These are phyloP conservation scores for Colletotrichum theobromicola DNA, from an alignment of 2,329 filamentous ascomycete genomes.

Conservation along the genomic window DNA sequence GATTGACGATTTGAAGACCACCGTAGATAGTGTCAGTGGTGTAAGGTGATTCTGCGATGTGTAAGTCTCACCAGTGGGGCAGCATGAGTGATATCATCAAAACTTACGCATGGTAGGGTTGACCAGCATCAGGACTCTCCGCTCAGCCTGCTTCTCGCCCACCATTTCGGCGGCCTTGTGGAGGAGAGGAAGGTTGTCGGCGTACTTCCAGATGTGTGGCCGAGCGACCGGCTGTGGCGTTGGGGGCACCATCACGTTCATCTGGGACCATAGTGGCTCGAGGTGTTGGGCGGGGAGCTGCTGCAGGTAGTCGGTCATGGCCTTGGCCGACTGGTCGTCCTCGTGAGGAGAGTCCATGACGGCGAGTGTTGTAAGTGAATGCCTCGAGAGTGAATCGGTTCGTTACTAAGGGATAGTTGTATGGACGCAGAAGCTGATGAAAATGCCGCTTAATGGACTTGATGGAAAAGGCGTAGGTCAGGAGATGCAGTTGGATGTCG, in stretches of 20 bases:
- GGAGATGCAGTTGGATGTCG: neutral
- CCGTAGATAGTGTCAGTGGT: slow-evolving; percentile 65
- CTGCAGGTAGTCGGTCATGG: slow-evolving; percentile 33
- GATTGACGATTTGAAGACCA: slow-evolving; percentile 61
- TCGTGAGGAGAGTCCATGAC: slow-evolving; percentile 5
- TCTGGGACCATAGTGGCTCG: slow-evolving; percentile 54
- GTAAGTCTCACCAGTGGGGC: neutral
- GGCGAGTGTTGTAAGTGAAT: neutral
- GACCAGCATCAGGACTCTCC: slow-evolving; percentile 46
- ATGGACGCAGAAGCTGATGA: neutral
- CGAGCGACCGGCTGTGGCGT: slow-evolving; percentile 46
- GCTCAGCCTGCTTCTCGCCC: slow-evolving; percentile 44
- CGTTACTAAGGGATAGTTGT: neutral
- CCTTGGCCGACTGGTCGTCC: slow-evolving; percentile 22
- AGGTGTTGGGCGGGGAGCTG: slow-evolving; percentile 34
- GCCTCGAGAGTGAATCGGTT: neutral
- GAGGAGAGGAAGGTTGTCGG: slow-evolving; percentile 37
- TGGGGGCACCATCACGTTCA: slow-evolving; percentile 51
- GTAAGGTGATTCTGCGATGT: slow-evolving; percentile 49
- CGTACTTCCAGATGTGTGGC: slow-evolving; percentile 45
- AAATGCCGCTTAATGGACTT: neutral
- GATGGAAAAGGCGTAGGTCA: neutral
- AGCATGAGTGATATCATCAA: slow-evolving; percentile 24
- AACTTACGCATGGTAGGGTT: slow-evolving; percentile 38
- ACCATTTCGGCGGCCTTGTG: slow-evolving; percentile 38